Base-by-base conservation (phyloP, 202 grass and related monocot species). In the Schoenoplectus triqueter region DNA sequence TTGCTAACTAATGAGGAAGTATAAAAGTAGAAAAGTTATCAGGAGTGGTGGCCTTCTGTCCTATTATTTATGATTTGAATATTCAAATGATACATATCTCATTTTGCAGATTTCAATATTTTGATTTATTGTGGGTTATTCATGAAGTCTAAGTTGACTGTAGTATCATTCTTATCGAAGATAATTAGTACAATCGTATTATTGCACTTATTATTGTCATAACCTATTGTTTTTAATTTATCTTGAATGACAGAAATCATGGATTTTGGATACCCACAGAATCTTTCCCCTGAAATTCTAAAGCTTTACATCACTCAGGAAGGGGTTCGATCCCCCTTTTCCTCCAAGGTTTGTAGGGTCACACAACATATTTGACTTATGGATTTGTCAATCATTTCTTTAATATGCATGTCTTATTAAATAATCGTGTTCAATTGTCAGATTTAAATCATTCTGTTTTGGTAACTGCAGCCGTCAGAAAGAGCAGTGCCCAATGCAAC, bases 251-350 rank as follows among this genome's bases (percentile, higher is more conserved):
- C 96, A 99, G 96, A 99, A 78, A 99, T 99, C 86, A 99, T 99
- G 96, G 96, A 99, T 86, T 99, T 99, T 52, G 96, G 96, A 78
- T 99, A 96, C 80, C 96, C 96, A 66, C 96, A 99, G 78, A 99
- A 99, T 85, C 89, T 99, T 82, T 95, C 96, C 13, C 91, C 96
- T 86, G 96, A 99, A 94, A 99, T 99, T 52, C 84, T 99, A 61
- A 99, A 99, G 89, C 90, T 99, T 74, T 99, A 99, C 82, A 99
- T 99, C 86, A 99, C 96, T 65, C 96, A 96, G 76, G 93, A 99
- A 92, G 96, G 96, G 3, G 91, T 95, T 13, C 85, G 96, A 60
- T 99, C 96, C 51, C 96, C 96, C 89, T 99, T 99, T 88, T 96
- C 93, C 52, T 94, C 93, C 21, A 99, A 99, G 96, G 96, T 96